Evolutionary conservation across 2,329 filamentous ascomycete genomes (phyloP).

Genomic region (Pleoardoris graminearum): DNA sequence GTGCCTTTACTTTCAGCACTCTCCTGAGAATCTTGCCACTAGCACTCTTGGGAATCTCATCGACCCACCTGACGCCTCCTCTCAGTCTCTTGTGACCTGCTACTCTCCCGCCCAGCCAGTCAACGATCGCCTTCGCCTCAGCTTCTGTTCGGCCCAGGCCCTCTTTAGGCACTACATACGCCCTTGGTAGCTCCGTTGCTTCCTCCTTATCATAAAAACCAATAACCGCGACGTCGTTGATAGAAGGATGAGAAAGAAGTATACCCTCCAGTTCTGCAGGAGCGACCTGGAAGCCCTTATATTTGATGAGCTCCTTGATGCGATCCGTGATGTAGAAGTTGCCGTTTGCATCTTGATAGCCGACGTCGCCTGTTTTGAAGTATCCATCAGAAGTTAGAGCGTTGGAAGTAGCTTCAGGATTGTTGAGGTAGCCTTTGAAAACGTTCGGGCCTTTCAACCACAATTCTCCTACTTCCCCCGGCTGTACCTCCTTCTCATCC

Average conservation of each 20-base stretch:
- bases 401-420: slow-evolving; percentile 69
- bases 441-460: slow-evolving; percentile 80
- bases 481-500: slow-evolving; percentile 61
- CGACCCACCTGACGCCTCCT: slow-evolving; percentile 51
- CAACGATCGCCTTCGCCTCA: slow-evolving; percentile 46
- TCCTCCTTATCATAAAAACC: slow-evolving; percentile 51
- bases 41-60: slow-evolving; percentile 54
- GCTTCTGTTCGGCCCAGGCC: slow-evolving; percentile 36
- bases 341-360: slow-evolving; percentile 73
- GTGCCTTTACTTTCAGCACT: slow-evolving; percentile 49
- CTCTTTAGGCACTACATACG: slow-evolving; percentile 41
- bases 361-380: slow-evolving; percentile 90
- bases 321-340: slow-evolving; percentile 92
- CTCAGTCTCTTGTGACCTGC: slow-evolving; percentile 53
- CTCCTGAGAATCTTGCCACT: slow-evolving; percentile 54
- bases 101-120: slow-evolving; percentile 49
- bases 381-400: slow-evolving; percentile 77
- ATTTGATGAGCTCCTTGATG: slow-evolving; percentile 50
- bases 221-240: slow-evolving; percentile 52
- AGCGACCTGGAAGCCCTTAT: slow-evolving; percentile 53
- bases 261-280: slow-evolving; percentile 54
- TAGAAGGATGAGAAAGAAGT: slow-evolving; percentile 46
- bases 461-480: slow-evolving; percentile 61
- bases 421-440: slow-evolving; percentile 78
- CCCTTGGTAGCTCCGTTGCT: slow-evolving; percentile 51